These are phyloP conservation scores for Neophaeococcomyces aloes DNA, from an alignment of 2,329 filamentous ascomycete species.

Conservation along the genomic window DNA sequence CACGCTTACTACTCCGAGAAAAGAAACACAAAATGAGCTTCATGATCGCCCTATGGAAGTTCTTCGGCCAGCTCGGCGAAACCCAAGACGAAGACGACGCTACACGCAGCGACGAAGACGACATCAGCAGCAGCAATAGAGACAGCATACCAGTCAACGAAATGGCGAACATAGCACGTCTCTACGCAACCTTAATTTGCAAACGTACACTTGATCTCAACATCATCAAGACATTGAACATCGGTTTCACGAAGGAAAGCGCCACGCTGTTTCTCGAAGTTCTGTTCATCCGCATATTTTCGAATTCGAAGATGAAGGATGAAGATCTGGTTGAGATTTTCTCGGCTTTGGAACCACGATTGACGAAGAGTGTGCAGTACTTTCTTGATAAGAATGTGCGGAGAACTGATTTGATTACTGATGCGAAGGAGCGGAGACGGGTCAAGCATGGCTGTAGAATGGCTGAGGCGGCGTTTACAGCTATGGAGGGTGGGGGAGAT, in stretches of 20 bases:
- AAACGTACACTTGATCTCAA: constrained; percentile 50
- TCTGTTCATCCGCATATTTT: constrained; percentile 63
- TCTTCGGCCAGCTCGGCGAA: constrained; percentile 80
- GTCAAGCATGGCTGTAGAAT: constrained; percentile 37
- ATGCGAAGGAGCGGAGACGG: constrained; percentile 42
- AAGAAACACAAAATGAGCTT: constrained; percentile 72
- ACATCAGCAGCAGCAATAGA: constrained; percentile 15
- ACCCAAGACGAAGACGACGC: constrained; percentile 50
- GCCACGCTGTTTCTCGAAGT: constrained; percentile 71
- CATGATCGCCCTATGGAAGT: constrained; percentile 74
- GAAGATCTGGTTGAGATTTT: constrained; percentile 53
- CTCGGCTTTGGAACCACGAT: constrained; percentile 48
- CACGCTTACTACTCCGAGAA: constrained; percentile 58
- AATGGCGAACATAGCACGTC: constrained; percentile 57
- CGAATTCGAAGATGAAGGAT: constrained; percentile 48
- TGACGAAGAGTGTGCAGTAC: constrained; percentile 65
- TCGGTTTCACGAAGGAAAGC: constrained; percentile 65
- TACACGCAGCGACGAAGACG: constrained; percentile 43
- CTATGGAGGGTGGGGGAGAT: constrained; percentile 19
- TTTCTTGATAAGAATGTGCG: constrained; percentile 67
- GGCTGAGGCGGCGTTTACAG: constrained; percentile 28
- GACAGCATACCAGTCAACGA: constrained; percentile 44
- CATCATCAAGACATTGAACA: constrained; percentile 56
- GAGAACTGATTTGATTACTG: constrained; percentile 48
- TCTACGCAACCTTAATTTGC: constrained; percentile 54